phyloP scores from a whole-genome alignment of 768 basidiomycete species.

The Russula sp. region DNA sequence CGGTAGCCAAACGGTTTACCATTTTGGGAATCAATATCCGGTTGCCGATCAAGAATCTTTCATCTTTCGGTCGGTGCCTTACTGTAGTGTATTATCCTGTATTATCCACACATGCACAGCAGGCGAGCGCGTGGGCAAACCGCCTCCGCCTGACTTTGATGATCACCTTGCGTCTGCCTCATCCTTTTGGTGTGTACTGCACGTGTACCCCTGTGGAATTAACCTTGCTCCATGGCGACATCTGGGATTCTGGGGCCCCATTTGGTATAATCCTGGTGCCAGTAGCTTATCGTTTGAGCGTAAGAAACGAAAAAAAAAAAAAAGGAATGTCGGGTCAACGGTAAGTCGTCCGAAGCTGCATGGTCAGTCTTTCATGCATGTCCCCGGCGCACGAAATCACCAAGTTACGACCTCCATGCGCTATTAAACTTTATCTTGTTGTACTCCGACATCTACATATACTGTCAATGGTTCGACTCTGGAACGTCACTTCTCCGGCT shows the following conservation, averaged over 20 bases:
- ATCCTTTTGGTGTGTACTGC: not conserved
- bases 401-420: not conserved
- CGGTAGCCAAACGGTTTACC: no score
- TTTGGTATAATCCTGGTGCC: not conserved
- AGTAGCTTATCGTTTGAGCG: not conserved
- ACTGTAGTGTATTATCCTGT: no score
- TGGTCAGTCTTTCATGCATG: not conserved
- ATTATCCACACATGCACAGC: no score
- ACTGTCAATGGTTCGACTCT: not conserved
- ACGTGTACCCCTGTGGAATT: slow-evolving; percentile 2
- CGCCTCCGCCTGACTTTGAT: not conserved
- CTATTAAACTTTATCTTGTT: not conserved
- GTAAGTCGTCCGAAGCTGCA: no score
- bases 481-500: not conserved
- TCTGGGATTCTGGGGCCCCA: not conserved
- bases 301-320: not conserved
- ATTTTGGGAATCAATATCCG: no score
- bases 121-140: no score
- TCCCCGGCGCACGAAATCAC: not conserved
- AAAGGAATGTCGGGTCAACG: no score
- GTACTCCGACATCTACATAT: not conserved
- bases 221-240: not conserved
- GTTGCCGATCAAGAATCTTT: no score
- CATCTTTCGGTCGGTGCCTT: no score
- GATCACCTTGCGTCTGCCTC: not conserved